Evolutionary conservation across 2,329 filamentous ascomycete species (phyloP), one percentile per base, ranked within the genome.

Genomic region (Leptographium galeiforme): DNA sequence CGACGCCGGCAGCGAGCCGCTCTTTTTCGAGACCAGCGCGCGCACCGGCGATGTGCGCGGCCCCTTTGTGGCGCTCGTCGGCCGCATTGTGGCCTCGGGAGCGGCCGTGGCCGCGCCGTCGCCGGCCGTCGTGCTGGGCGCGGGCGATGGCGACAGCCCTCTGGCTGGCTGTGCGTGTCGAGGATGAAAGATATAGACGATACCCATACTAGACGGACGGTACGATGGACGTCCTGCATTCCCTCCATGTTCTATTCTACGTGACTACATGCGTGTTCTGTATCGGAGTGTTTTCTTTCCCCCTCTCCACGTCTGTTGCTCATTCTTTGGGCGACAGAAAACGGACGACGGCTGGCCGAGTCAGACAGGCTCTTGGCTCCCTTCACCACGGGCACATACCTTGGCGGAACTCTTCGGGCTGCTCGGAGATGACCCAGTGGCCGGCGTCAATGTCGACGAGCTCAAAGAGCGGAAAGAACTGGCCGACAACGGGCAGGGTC

Each of bases 361-460:
- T 47, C 30, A 52, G 40, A 8, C n/a, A 6, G 19, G 10, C 10
- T 25, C 8, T n/a, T n/a, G n/a, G n/a, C n/a, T n/a, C n/a, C n/a
- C n/a, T n/a, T n/a, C n/a, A n/a, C n/a, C n/a, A n/a, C n/a, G n/a
- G n/a, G n/a, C n/a, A n/a, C 77, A 65, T 65, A 89, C 87, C 83
- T 74, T 78, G 71, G 63, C 83, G 79, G 59, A 95, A 95, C 11
- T 75, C 82, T 63, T 89, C 81, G 0, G 89, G 88, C 61, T 89
- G 84, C 72, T 95, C 89, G n/a, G 86, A 88, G 57, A 91, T 89
- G 6, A 95, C 72, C 89, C 89, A 95, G 66, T 95, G 89, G 0
- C 89, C 89, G 10, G 83, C 78, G 40, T 93, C 83, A 36, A 95
- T 71, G 67, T 91, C 85, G 49, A 74, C 79, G 34, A 93, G 63